Percentiles rank a stretch among this genome's conserved stretches.
phyloP scores from a whole-genome alignment of 2,329 filamentous ascomycete species.

The Stachybotrys echinatus region DNA sequence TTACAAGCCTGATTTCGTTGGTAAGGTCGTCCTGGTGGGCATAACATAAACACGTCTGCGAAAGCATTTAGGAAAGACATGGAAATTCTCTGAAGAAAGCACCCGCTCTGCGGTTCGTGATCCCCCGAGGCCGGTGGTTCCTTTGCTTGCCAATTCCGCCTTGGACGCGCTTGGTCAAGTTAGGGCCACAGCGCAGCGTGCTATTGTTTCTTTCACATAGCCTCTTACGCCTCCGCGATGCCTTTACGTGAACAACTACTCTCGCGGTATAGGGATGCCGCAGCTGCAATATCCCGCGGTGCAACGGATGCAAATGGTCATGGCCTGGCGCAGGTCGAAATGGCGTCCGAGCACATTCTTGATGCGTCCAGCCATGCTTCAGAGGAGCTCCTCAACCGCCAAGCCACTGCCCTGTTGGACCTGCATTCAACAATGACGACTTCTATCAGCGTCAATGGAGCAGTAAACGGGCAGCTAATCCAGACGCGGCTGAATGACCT shows the following conservation, averaged over 20 bases:
- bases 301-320: neutral
- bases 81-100: too few species aligned
- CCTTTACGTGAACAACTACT: neutral
- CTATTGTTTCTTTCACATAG: neutral
- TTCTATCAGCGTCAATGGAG: neutral
- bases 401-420: constrained; percentile 17
- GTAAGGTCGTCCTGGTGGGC: too few species aligned
- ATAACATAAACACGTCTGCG: too few species aligned
- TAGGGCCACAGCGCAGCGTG: too few species aligned
- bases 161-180: too few species aligned
- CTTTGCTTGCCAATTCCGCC: too few species aligned
- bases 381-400: constrained; percentile 19
- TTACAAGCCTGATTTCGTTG: too few species aligned
- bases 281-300: neutral
- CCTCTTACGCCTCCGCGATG: too few species aligned
- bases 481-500: constrained; percentile 48
- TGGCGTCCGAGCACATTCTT: neutral
- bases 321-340: neutral
- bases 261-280: neutral
- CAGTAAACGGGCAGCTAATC: constrained; percentile 16
- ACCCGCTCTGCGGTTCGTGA: too few species aligned
- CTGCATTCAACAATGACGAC: constrained; percentile 12
- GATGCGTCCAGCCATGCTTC: constrained; percentile 12
- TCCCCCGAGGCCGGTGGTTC: too few species aligned
- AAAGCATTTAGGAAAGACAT: too few species aligned